These are phyloP conservation scores for Amanita exitialis DNA, from an alignment of 768 basidiomycete genomes.

Conservation along the genomic window DNA sequence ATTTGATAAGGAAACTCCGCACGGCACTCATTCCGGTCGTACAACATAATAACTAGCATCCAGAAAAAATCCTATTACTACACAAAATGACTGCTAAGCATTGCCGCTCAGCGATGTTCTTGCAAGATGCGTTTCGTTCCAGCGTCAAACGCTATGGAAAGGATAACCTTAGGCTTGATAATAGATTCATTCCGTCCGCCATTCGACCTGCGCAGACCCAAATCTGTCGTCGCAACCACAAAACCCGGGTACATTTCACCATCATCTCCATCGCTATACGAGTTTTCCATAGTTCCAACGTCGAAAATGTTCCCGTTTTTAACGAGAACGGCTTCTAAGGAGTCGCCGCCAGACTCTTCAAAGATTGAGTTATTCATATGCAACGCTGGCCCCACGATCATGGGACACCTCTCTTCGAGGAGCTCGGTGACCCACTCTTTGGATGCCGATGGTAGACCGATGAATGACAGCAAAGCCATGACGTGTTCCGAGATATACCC, in stretches of 20 bases:
- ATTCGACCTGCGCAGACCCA: background rate
- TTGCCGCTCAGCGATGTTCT: background rate
- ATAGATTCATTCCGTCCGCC: background rate
- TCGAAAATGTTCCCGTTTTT: background rate
- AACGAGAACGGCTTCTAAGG: background rate
- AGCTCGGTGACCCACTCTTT: background rate
- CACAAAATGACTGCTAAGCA: background rate
- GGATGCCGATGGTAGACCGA: background rate
- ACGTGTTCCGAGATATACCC: conserved; percentile 1
- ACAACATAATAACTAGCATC: no score
- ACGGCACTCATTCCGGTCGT: no score
- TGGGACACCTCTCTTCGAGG: conserved; percentile 5
- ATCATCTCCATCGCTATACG: background rate
- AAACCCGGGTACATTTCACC: background rate
- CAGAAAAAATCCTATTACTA: background rate
- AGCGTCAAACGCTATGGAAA: conserved; percentile 4
- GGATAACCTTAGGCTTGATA: conserved; percentile 5
- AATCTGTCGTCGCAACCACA: conserved; percentile 2
- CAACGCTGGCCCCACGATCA: conserved; percentile 2
- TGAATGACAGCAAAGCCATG: background rate
- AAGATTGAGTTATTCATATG: conserved; percentile 5
- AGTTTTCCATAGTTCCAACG: conserved; percentile 1
- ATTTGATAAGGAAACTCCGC: no score
- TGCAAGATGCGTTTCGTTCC: conserved; percentile 3
- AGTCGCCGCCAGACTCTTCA: background rate